Evolutionary conservation across 106 monocot genomes (phyloP), one percentile per base, ranked within the genome.

Genomic region (Allium cepa): DNA sequence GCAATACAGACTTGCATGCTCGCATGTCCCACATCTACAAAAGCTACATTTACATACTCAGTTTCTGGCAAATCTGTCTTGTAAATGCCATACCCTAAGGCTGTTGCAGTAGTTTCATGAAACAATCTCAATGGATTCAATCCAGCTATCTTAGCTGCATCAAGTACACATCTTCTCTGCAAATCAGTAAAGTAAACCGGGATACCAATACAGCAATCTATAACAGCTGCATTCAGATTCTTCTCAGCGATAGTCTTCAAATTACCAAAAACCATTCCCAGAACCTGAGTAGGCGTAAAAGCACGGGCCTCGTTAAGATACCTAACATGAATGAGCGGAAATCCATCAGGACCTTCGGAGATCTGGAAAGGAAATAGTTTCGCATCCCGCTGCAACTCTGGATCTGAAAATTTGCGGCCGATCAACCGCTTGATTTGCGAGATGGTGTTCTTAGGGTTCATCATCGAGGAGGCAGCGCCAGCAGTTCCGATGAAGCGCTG

Each of bases 121-220:
- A 95, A 77, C 73, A 95, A 63, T 0, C 79, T 79, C n/a, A 88
- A 79, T 18, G 94, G 94, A 61, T 82, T 77, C 67, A 90, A 47
- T 8, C 94, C 94, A 7, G 91, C 94, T 55, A 95, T 88, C 0
- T 57, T 58, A 2, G 88, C 88, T 17, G 95, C 95, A 84, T 95
- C 83, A 9, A 86, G 12, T 11, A 91, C 77, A 13, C 85, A 82
- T 68, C 95, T 74, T 47, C 91, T 71, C 80, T 95, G 95, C 10
- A 91, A 73, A 71, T 95, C 95, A 10, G 81, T 88, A 72, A 95
- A 95, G 57, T 95, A 86, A 3, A 74, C 85, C 0, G 95, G 94
- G 17, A 95, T 85, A 3, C 95, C 95, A 72, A 91, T 91, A 57
- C 88, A 88, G 67, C 95, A 95, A 70, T 95, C 91, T 0, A 77